phyloP scores from a whole-genome alignment of 164 flowering plant genomes.

The Annona cherimola region DNA sequence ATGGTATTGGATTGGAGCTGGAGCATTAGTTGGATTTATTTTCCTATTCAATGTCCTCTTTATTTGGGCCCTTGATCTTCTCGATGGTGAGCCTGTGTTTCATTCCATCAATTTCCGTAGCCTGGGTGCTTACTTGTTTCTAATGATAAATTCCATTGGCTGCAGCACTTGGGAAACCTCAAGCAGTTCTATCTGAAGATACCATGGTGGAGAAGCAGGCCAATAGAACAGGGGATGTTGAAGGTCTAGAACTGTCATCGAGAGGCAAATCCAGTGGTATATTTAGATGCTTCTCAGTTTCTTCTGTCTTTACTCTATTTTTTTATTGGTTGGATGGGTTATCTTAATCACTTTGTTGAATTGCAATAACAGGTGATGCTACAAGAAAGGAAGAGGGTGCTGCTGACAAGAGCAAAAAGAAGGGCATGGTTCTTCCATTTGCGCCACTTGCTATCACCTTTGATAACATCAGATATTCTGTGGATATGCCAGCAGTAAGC shows the following conservation, averaged over 20 bases:
- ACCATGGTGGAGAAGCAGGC: constrained; percentile 7
- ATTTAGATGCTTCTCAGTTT: not conserved
- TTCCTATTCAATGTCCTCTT: constrained; percentile 12
- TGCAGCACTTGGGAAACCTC: constrained; percentile 13
- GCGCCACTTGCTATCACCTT: constrained; percentile 44
- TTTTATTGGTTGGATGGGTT: not conserved
- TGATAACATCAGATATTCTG: constrained; percentile 39
- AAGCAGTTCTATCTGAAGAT: constrained; percentile 9
- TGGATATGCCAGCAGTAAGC: constrained; percentile 53
- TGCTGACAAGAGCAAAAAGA: constrained; percentile 18
- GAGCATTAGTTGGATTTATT: constrained; percentile 24
- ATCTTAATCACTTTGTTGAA: not conserved
- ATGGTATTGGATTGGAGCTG: constrained; percentile 40
- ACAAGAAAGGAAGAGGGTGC: constrained; percentile 1
- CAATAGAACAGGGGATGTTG: constrained; percentile 6
- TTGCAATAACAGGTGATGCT: not conserved
- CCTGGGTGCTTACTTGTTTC: not conserved
- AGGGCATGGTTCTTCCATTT: constrained; percentile 59
- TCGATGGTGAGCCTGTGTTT: constrained; percentile 24
- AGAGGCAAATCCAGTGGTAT: constrained; percentile 2
- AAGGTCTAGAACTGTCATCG: constrained; percentile 3
- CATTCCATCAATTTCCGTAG: not conserved
- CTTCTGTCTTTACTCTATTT: not conserved
- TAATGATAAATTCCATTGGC: not conserved
- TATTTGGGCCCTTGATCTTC: constrained; percentile 27